Evolutionary conservation across 257 asterid genomes (phyloP), one percentile per base, ranked within the genome.

Genomic region (Verbascum thapsus): DNA sequence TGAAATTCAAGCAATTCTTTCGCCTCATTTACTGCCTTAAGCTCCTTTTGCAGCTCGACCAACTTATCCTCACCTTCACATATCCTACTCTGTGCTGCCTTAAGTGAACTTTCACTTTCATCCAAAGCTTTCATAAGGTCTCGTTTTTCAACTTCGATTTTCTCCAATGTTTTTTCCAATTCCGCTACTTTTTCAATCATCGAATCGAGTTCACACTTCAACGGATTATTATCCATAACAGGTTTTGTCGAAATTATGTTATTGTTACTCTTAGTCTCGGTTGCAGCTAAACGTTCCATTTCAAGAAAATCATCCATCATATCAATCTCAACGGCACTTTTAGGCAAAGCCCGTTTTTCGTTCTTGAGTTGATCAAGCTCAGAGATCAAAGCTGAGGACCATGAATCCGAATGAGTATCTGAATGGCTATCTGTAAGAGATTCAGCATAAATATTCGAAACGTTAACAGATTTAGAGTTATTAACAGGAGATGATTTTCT

Each of bases 251-350:
- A 53, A 19, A 56, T 53, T 53, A 41, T 23, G 40, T 68, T 30
- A 7, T 54, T 15, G 49, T 69, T 59, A 37, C 53, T 72, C 60
- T 57, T 63, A 12, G 68, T 50, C 45, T 78, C 88, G 12, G 79
- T 53, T 66, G 96, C 79, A 62, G 80, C 96, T 13, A 88, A 83
- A 15, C 91, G 77, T 58, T 88, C 96, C 96, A 88, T 88, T 71
- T 88, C 96, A 16, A 88, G 84, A 73, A 88, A 88, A 79, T 88
- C 96, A n/a, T 85, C 91, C 96, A 88, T 85, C 81, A 88, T 78
- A 68, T 83, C 95, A 53, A 88, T 83, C 16, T 83, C 61, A 0
- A 62, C 67, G 8, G 66, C 64, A 66, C 17, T 72, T 69, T 69
- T 85, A 6, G 79, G 45, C 32, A 26, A 26, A 1, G 32, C 32